Evolutionary conservation across 257 asterid genomes (phyloP).

Genomic region (Capsicum baccatum): DNA sequence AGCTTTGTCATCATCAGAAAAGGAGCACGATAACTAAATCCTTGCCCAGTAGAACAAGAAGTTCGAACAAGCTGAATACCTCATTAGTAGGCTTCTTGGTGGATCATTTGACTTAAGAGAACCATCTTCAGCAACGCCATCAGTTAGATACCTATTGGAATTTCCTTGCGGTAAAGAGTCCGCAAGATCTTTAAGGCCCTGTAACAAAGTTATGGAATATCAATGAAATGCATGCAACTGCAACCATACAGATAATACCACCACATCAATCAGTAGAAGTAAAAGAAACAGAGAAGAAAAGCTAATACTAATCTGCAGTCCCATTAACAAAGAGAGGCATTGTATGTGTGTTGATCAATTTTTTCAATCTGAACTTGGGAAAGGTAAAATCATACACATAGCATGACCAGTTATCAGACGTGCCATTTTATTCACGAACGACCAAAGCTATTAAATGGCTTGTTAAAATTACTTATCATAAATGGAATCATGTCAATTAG

Average conservation of each 20-base stretch:
- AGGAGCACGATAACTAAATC: not conserved
- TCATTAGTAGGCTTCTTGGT: slow-evolving; percentile 39
- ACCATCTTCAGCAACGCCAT: slow-evolving; percentile 46
- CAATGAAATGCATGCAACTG: not conserved
- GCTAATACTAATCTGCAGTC: not conserved
- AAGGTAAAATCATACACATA: not conserved
- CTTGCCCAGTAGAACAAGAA: not conserved
- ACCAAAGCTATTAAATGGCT: not conserved
- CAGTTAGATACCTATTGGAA: slow-evolving; percentile 39
- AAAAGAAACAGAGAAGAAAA: not conserved
- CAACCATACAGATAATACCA: not conserved
- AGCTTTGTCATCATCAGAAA: not conserved
- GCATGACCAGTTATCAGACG: not conserved
- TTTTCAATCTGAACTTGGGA: not conserved
- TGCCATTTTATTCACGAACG: not conserved
- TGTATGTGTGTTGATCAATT: not conserved
- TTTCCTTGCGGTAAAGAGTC: slow-evolving; percentile 45
- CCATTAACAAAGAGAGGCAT: not conserved
- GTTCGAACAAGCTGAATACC: slow-evolving; percentile 44
- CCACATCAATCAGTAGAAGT: not conserved
- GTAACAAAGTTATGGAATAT: slow-evolving; percentile 29
- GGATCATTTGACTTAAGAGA: slow-evolving; percentile 40
- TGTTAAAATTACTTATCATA: not conserved
- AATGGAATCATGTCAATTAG: not conserved
- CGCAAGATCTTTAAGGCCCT: slow-evolving; percentile 77